Conservation (phyloP, 225 moss, liverwort and hornwort genomes). For the Polytrichum formosum region DNA sequence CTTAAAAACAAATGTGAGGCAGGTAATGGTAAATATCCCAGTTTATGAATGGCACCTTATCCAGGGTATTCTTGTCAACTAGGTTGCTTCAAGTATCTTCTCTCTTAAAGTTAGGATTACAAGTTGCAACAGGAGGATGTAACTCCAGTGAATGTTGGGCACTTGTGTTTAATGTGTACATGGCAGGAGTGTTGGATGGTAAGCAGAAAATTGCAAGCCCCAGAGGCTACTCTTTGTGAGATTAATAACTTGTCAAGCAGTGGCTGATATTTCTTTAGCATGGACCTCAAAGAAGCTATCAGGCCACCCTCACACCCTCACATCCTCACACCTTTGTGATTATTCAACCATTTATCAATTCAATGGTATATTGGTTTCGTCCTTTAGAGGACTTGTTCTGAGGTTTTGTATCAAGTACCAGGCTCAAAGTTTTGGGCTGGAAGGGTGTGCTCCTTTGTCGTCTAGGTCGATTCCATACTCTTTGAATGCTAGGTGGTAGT, state of each 20-base stretch:
- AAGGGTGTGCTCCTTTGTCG: no score
- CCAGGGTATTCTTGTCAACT: slow-evolving; percentile 9
- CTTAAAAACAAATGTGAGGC: slow-evolving; percentile 44
- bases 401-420: no score
- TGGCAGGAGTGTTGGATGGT: slow-evolving; percentile 50
- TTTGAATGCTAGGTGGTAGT: no score
- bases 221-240: slow-evolving; percentile 26
- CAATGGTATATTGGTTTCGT: no score
- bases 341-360: no score
- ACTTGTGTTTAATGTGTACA: slow-evolving; percentile 33
- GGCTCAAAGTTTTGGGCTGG: no score
- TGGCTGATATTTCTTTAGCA: slow-evolving; percentile 32
- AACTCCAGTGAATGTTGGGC: slow-evolving; percentile 21
- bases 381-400: no score
- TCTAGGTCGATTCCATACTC: no score
- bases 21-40: slow-evolving; percentile 1
- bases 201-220: slow-evolving; percentile 22
- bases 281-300: slow-evolving; percentile 16
- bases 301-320: no score
- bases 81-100: background rate
- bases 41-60: slow-evolving; percentile 12
- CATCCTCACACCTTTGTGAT: no score
- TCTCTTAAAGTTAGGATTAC: slow-evolving; percentile 10
- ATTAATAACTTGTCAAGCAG: slow-evolving; percentile 31
- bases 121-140: slow-evolving; percentile 8